A percentile compares a stretch with the other conserved stretches of the same genome.
Conservation (phyloP, 768 basidiomycete species). For the Clavulina sp. region DNA sequence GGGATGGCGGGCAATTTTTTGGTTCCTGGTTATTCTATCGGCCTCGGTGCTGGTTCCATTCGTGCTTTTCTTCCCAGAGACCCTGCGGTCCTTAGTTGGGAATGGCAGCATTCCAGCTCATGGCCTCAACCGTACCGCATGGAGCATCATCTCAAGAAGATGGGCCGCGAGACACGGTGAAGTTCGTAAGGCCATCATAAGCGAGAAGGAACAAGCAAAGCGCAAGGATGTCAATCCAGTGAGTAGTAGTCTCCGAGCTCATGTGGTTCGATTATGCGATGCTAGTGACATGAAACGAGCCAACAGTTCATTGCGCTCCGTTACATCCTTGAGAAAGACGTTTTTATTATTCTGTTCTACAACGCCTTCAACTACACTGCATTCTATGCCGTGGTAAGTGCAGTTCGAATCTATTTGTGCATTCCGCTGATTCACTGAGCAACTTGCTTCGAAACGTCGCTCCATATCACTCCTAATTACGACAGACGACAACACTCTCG, state of each 20-base stretch:
- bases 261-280: not conserved
- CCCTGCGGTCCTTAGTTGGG: conserved; percentile 24
- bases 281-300: too few species aligned
- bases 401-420: too few species aligned
- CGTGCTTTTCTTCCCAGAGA: conserved; percentile 32
- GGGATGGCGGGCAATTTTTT: conserved; percentile 35
- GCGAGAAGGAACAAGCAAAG: not conserved
- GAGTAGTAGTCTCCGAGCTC: not conserved
- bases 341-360: too few species aligned
- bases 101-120: conserved; percentile 26
- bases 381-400: too few species aligned
- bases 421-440: too few species aligned
- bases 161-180: not conserved
- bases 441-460: too few species aligned
- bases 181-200: not conserved
- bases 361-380: too few species aligned
- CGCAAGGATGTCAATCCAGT: not conserved
- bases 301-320: not conserved
- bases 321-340: not conserved
- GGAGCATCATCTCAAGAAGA: not conserved
- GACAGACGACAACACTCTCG: too few species aligned
- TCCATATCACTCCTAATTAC: too few species aligned
- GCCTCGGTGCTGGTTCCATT: conserved; percentile 30
- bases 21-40: conserved; percentile 38
- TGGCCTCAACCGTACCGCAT: conserved; percentile 13